Conservation (phyloP, 2,329 filamentous ascomycete species). For the Davidsoniella eucalypti region DNA sequence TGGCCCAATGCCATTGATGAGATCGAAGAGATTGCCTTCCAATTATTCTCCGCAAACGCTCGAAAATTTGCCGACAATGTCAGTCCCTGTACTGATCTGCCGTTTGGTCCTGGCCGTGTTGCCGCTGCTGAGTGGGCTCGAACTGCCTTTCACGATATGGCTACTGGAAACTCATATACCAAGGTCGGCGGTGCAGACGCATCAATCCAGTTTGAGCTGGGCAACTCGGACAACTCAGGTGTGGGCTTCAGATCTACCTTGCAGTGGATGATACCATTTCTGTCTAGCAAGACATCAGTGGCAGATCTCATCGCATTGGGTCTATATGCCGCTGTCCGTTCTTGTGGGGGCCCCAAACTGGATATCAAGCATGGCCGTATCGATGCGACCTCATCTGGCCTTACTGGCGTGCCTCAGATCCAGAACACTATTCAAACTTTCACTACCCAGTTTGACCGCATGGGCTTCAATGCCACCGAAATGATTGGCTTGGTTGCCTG, state of each 20-base stretch:
- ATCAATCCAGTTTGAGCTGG: slow-evolving; percentile 42
- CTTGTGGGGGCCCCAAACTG: slow-evolving; percentile 40
- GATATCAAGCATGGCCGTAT: slow-evolving; percentile 35
- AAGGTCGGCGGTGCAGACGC: slow-evolving; percentile 39
- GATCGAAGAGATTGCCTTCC: slow-evolving; percentile 47
- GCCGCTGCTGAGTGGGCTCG: slow-evolving; percentile 47
- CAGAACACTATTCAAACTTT: slow-evolving; percentile 37
- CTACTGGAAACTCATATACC: slow-evolving; percentile 32
- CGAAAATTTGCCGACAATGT: slow-evolving; percentile 40
- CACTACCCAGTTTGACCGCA: slow-evolving; percentile 36
- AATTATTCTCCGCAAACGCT: slow-evolving; percentile 36
- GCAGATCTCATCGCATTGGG: slow-evolving; percentile 42
- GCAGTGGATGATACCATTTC: slow-evolving; percentile 34
- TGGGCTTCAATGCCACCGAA: slow-evolving; percentile 38
- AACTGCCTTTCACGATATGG: slow-evolving; percentile 45
- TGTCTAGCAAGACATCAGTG: slow-evolving; percentile 33
- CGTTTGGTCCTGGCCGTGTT: slow-evolving; percentile 35
- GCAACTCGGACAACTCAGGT: slow-evolving; percentile 38
- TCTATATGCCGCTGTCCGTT: slow-evolving; percentile 39
- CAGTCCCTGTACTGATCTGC: slow-evolving; percentile 37
- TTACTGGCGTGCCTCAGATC: slow-evolving; percentile 37
- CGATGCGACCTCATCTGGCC: slow-evolving; percentile 33
- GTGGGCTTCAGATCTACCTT: slow-evolving; percentile 37
- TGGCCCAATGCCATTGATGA: slow-evolving; percentile 45
- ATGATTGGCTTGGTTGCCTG: slow-evolving; percentile 46